Conservation (phyloP, 441 rosid genomes). For the Francoa sonchifolia region DNA sequence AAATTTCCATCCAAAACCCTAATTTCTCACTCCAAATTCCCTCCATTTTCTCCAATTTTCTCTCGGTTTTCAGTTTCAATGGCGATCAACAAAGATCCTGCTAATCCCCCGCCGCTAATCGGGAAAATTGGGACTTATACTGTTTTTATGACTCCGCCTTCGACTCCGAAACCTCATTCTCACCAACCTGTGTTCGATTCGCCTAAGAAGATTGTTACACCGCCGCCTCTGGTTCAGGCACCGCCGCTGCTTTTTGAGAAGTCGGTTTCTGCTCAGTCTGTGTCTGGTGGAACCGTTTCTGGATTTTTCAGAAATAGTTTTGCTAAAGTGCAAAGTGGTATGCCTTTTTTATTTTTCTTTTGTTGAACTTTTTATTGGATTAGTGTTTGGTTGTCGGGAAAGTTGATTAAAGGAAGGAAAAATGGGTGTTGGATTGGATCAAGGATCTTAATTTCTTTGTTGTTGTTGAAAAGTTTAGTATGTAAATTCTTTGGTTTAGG, state of each 20-base stretch:
- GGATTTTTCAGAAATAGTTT: conserved; percentile 70
- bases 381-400: too few species aligned
- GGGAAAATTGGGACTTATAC: conserved; percentile 98
- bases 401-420: too few species aligned
- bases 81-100: conserved; percentile 61
- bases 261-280: conserved; percentile 20
- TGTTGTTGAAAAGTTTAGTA: too few species aligned
- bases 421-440: too few species aligned
- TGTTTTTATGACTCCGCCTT: conserved; percentile 85
- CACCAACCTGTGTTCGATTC: conserved; percentile 22
- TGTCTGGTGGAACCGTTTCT: conserved; percentile 30
- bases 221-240: conserved; percentile 52
- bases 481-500: too few species aligned
- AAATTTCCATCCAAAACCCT: too few species aligned
- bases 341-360: background rate
- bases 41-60: too few species aligned
- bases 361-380: too few species aligned
- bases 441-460: too few species aligned
- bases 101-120: conserved; percentile 76
- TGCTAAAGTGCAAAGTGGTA: conserved; percentile 68
- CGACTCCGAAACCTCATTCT: conserved; percentile 68
- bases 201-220: conserved; percentile 30
- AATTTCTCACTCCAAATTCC: too few species aligned
- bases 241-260: conserved; percentile 57
- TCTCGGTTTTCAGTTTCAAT: too few species aligned